Evolutionary conservation across 2,329 filamentous ascomycete genomes (phyloP).

Genomic region (Cladosporium austrohemisphaericum): DNA sequence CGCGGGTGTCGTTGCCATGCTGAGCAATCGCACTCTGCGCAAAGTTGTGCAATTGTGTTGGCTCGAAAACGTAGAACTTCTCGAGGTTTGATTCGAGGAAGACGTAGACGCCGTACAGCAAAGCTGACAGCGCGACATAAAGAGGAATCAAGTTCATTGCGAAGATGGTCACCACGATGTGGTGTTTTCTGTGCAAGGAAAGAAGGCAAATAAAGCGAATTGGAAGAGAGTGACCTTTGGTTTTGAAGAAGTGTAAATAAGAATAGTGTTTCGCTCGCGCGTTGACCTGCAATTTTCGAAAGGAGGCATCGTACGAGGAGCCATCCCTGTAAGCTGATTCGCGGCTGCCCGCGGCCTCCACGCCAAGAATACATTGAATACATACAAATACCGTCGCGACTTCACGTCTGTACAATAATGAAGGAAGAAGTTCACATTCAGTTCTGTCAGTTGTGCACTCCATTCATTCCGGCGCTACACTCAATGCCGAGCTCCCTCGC

Average conservation of each 20-base stretch:
- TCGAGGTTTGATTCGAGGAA: constrained; percentile 52
- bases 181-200: constrained; percentile 23
- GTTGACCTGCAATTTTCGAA: constrained; percentile 11
- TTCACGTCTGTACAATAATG: too few relatives aligned
- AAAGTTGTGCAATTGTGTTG: constrained; percentile 64
- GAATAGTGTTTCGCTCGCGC: constrained; percentile 4
- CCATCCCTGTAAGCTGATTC: constrained; percentile 12
- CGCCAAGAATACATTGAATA: constrained; percentile 14
- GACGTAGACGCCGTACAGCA: constrained; percentile 54
- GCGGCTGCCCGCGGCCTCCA: constrained; percentile 7
- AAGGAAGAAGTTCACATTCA: too few relatives aligned
- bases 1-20: constrained; percentile 71
- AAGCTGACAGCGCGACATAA: constrained; percentile 52
- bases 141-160: constrained; percentile 45
- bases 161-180: too few relatives aligned
- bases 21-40: constrained; percentile 61
- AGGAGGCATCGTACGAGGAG: constrained; percentile 14
- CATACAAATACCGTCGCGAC: too few relatives aligned
- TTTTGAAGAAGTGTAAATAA: background rate
- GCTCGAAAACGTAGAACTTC: constrained; percentile 70
- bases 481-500: too few relatives aligned
- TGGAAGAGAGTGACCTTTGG: background rate
- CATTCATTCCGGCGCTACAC: too few relatives aligned
- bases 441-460: too few relatives aligned
- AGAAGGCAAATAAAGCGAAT: background rate